Evolutionary conservation across 2,329 filamentous ascomycete genomes (phyloP).

Genomic region (Ceratocystis variospora): DNA sequence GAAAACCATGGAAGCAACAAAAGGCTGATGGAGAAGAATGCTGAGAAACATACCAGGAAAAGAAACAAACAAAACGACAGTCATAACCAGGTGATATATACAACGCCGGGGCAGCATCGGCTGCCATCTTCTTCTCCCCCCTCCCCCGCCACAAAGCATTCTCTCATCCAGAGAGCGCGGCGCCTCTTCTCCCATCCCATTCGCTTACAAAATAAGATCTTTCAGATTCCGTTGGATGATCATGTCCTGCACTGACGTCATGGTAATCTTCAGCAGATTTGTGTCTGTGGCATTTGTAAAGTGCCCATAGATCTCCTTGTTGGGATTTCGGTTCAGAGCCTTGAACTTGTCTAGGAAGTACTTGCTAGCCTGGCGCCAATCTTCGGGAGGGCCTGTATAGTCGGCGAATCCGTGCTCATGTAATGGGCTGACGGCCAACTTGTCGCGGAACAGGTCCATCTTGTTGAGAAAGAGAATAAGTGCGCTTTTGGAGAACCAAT

Average conservation of each 20-base stretch:
- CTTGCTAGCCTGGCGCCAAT: conserved; percentile 61
- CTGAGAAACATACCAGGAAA: neutral
- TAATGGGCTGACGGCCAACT: conserved; percentile 57
- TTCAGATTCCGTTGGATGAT: conserved; percentile 74
- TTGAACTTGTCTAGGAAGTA: conserved; percentile 75
- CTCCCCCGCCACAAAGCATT: neutral
- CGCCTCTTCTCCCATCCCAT: neutral
- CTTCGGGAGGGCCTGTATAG: conserved; percentile 56
- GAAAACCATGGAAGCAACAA: neutral
- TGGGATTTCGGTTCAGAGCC: conserved; percentile 55
- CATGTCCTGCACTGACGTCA: conserved; percentile 77
- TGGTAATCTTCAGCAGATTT: conserved; percentile 71
- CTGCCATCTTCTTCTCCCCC: neutral
- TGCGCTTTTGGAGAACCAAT: conserved; percentile 71
- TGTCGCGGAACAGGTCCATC: conserved; percentile 72
- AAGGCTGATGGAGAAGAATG: neutral
- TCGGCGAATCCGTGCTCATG: conserved; percentile 63
- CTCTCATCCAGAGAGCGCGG: neutral
- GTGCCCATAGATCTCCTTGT: conserved; percentile 50
- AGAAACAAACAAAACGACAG: neutral
- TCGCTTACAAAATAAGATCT: conserved; percentile 52
- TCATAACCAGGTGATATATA: neutral
- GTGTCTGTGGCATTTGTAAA: conserved; percentile 52
- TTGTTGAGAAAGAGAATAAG: conserved; percentile 80
- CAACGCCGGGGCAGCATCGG: neutral